phyloP scores from a whole-genome alignment of 2,329 filamentous ascomycete genomes.

The Nannizzia gypsea region DNA sequence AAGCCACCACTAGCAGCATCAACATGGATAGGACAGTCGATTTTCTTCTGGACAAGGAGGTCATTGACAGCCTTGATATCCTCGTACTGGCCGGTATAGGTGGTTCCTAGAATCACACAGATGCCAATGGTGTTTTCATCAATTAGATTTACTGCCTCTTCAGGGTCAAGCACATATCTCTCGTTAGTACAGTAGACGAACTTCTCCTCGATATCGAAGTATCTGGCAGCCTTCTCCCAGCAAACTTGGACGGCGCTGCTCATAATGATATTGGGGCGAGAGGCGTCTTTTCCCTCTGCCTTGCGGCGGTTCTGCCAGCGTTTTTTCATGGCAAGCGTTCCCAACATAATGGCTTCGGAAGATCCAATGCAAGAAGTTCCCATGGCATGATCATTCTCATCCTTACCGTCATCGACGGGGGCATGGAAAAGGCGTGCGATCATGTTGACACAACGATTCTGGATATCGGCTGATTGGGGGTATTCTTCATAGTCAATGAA shows the following conservation, averaged over 20 bases:
- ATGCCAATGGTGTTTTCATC: slow-evolving; percentile 78
- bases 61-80: slow-evolving; percentile 89
- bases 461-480: slow-evolving; percentile 68
- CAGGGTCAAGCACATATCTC: slow-evolving; percentile 53
- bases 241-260: slow-evolving; percentile 91
- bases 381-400: slow-evolving; percentile 51
- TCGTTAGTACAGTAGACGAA: slow-evolving; percentile 53
- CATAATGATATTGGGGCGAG: slow-evolving; percentile 88
- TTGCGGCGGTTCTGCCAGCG: slow-evolving; percentile 80
- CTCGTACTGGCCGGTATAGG: slow-evolving; percentile 93
- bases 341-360: slow-evolving; percentile 54
- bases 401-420: slow-evolving; percentile 38
- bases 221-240: slow-evolving; percentile 85
- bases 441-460: slow-evolving; percentile 86
- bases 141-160: slow-evolving; percentile 48
- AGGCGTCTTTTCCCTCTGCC: slow-evolving; percentile 67
- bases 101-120: slow-evolving; percentile 80
- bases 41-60: slow-evolving; percentile 58
- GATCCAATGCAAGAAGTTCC: slow-evolving; percentile 83
- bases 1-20: slow-evolving; percentile 89
- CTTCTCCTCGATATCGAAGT: slow-evolving; percentile 89
- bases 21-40: slow-evolving; percentile 83
- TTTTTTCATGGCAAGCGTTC: slow-evolving; percentile 77
- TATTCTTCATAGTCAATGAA: slow-evolving; percentile 88
- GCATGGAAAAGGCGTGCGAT: slow-evolving; percentile 83